These are phyloP conservation scores for Phaeotremella fagi DNA, from an alignment of 768 basidiomycete genomes.

Conservation along the genomic window DNA sequence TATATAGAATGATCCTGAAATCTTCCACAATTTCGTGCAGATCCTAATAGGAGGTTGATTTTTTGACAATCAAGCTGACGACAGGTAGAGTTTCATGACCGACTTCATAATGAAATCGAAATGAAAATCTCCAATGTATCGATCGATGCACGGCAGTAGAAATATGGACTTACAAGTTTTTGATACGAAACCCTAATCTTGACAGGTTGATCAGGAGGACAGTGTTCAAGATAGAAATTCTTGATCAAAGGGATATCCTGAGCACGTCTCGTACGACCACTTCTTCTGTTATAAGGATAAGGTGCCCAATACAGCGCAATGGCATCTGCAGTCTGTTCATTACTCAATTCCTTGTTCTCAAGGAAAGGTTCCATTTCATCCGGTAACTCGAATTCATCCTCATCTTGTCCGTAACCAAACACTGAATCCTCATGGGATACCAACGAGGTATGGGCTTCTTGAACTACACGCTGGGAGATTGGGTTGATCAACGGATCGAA, in stretches of 20 bases:
- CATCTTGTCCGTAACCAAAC: conserved; percentile 69
- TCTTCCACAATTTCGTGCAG: too few relatives aligned
- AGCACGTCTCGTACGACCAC: conserved; percentile 85
- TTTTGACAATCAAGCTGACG: too few relatives aligned
- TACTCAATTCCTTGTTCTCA: conserved; percentile 70
- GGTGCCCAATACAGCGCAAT: conserved; percentile 99
- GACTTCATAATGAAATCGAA: too few relatives aligned
- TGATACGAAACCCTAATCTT: conserved; percentile 99
- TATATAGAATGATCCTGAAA: too few relatives aligned
- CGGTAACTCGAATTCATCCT: conserved; percentile 80
- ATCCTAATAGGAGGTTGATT: too few relatives aligned
- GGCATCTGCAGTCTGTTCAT: conserved; percentile 87
- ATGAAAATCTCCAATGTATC: too few relatives aligned
- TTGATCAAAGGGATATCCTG: conserved; percentile 95
- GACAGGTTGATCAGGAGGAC: conserved; percentile 89
- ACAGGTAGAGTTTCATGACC: too few relatives aligned
- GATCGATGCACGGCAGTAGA: too few relatives aligned
- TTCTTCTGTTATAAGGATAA: conserved; percentile 87
- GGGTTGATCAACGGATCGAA: conserved; percentile 99
- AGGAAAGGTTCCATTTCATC: conserved; percentile 75
- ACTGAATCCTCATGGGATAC: conserved; percentile 87
- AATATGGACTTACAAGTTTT: conserved; percentile 61
- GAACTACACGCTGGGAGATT: conserved; percentile 81
- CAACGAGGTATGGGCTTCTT: conserved; percentile 73
- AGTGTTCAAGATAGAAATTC: conserved; percentile 98